Base-by-base conservation (phyloP, 257 asterid genomes). In the Henckelia pumila region DNA sequence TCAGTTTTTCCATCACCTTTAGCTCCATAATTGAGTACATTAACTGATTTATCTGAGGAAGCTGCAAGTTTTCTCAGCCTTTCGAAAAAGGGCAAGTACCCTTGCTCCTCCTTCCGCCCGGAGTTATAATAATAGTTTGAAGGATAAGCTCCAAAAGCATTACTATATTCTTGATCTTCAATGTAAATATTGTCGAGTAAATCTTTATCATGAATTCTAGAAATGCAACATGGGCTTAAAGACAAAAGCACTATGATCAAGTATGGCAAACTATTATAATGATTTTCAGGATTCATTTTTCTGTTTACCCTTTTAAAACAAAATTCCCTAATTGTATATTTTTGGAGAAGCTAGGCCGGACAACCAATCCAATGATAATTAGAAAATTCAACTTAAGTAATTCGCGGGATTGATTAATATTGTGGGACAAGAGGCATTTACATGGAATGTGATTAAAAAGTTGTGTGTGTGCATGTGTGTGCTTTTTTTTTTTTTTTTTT, bases 1-100 rank as follows among this genome's bases (percentile, higher is more conserved):
- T 81, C 81, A 24, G 56, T 60, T 56, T 21, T 53, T 60, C 83
- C 83, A 70, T 81, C 78, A 35, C 80, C 86, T 59, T 70, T 67
- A 61, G 86, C 83, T 64, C 86, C 83, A 53, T 40, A 78, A 19
- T 49, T 22, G 61, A 71, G 62, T 7, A 76, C 80, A 68, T 47
- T 32, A 49, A 78, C 67, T 0, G 63, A n/a, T 49, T 1, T 50
- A 29, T 21, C 26, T 16, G 67, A 50, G 21, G 68, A 17, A 29
- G 25, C 22, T 35, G 16, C 32, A 0, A 10, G 44, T 28, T 53
- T 7, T 5, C 7, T 20, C 25, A 53, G 14, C 33, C 10, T 52
- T 24, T 8, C 25, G 26, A 35, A 19, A 30, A 13, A 60, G 19
- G 52, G 29, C 0, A n/a, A 56, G 22, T 7, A 26, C 14, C 37